Base-by-base conservation (phyloP, 805 yeast genomes). In the Saturnispora quitensis region DNA sequence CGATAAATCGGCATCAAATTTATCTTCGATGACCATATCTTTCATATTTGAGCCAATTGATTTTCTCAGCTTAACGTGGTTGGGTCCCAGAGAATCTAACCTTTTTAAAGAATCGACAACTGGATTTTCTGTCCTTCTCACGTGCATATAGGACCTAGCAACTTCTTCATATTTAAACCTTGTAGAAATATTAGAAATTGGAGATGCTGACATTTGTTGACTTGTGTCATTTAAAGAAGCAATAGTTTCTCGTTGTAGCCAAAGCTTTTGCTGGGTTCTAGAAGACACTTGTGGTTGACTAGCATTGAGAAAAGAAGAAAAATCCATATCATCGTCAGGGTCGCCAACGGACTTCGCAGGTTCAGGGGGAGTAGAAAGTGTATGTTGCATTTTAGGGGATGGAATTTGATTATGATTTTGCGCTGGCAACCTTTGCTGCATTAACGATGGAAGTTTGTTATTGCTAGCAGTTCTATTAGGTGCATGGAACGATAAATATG, bases 231-330 rank as follows among this genome's bases (percentile, higher is more conserved):
- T 69, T 42, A 84, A 69, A 2, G 87, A 80, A 59, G 79, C 83
- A 31, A 64, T 53, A 49, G 62, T 64, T 57, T 86, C 91, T 56
- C 91, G 72, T 64, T 86, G 95, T 34, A 88, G 69, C 95, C 95
- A 87, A 48, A 89, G 73, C 55, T 82, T 77, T 62, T 86, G 93
- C 62, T 88, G 96, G 0, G 95, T 86, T 68, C 96, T 73, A 1
- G 87, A 81, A 54, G 82, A 86, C 28, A 70, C 63, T 49, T 69
- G 70, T 0, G 67, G 66, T 54, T 52, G 66, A 57, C 55, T 60
- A 49, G 55, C 68, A 68, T 50, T 76, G 59, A 61, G 71, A 73
- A 40, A 60, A 1, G 60, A 55, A 18, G 56, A 54, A 45, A 60
- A 53, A 35, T 56, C 58, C 31, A 56, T 40, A 17, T 54, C 48